A percentile compares a stretch with the other conserved stretches of the same genome.
Conservation (phyloP, 2,329 filamentous ascomycete genomes). For the Sporothrix dimorphospora region DNA sequence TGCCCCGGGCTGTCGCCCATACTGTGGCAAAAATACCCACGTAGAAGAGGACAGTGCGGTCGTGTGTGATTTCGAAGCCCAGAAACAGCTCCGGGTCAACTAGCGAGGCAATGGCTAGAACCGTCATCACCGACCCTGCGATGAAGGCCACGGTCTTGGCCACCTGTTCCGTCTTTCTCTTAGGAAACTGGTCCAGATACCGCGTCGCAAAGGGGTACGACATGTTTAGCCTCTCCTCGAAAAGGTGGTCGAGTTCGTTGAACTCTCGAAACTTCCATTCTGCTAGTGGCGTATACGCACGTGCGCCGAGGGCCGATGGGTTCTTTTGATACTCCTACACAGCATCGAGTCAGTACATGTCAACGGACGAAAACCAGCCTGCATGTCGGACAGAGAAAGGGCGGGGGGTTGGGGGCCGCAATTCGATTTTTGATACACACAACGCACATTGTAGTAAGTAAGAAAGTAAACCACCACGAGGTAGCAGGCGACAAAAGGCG, state of each 20-base stretch:
- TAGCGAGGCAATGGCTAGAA: constrained; percentile 82
- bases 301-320: constrained; percentile 80
- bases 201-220: constrained; percentile 90
- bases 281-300: constrained; percentile 88
- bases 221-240: constrained; percentile 87
- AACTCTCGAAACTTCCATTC: constrained; percentile 99
- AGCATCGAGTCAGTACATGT: constrained; percentile 32
- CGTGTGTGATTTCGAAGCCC: constrained; percentile 86
- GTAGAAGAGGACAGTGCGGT: constrained; percentile 89
- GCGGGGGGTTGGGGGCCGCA: not conserved
- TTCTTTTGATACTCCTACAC: constrained; percentile 90
- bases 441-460: constrained; percentile 82
- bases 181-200: constrained; percentile 95
- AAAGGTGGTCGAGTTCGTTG: constrained; percentile 93
- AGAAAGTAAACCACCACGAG: constrained; percentile 90
- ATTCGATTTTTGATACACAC: too few relatives aligned
- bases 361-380: not conserved
- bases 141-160: constrained; percentile 86
- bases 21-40: constrained; percentile 79
- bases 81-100: constrained; percentile 89
- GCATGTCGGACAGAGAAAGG: not conserved
- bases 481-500: constrained; percentile 85
- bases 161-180: constrained; percentile 86
- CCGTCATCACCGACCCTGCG: constrained; percentile 80
- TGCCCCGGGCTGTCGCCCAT: constrained; percentile 80